phyloP scores from a whole-genome alignment of 805 yeast genomes.

The Saturnispora ahearnii region DNA sequence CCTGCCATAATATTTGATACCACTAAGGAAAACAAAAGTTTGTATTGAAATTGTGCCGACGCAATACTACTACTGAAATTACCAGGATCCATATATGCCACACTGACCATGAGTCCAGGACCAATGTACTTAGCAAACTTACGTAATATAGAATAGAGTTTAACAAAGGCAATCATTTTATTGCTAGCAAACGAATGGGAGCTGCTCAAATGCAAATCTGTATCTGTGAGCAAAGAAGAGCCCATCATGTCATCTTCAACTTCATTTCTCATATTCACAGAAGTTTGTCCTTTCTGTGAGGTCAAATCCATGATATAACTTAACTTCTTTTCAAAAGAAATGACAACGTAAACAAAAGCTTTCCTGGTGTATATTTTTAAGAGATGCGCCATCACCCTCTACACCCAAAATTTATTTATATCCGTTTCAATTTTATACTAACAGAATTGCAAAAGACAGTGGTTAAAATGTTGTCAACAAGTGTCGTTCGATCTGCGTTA shows the following conservation, averaged over 20 bases:
- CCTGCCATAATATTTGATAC: slow-evolving; percentile 82
- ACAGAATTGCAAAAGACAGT: neutral
- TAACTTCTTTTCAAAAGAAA: neutral
- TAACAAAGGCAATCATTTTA: neutral
- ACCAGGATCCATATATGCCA: slow-evolving; percentile 97
- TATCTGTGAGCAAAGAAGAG: neutral
- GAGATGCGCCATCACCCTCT: neutral
- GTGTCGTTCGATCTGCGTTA: neutral
- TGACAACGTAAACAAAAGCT: neutral
- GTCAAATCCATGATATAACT: neutral
- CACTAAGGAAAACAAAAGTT: slow-evolving; percentile 66
- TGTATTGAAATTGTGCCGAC: slow-evolving; percentile 65
- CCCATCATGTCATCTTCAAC: neutral
- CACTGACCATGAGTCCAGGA: slow-evolving; percentile 91
- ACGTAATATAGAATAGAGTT: neutral
- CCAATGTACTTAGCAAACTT: slow-evolving; percentile 52
- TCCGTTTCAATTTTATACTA: neutral
- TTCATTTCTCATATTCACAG: no score
- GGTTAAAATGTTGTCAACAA: neutral
- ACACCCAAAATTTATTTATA: neutral
- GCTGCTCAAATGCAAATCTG: neutral
- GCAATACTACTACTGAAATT: slow-evolving; percentile 93
- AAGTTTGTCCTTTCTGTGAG: neutral
- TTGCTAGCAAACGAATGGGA: neutral
- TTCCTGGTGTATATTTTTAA: neutral